Evolutionary conservation across 2,329 filamentous ascomycete species (phyloP).

Genomic region (Talaromyces albobiverticillius): DNA sequence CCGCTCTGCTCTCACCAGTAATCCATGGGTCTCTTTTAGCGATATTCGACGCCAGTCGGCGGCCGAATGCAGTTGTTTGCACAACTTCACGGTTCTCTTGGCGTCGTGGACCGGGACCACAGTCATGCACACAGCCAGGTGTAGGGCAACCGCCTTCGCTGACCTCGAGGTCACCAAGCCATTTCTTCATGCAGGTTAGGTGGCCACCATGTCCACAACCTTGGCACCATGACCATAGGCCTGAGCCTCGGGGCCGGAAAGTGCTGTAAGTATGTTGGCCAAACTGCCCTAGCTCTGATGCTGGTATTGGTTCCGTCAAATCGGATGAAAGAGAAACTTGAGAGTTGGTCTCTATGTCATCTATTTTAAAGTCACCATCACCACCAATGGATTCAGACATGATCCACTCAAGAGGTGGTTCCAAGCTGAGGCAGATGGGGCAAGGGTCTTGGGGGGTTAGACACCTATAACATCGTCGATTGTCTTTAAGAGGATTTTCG

Average conservation of each 20-base stretch:
- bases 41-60: conserved; percentile 31
- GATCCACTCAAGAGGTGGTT: conserved; percentile 41
- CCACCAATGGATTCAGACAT: conserved; percentile 20
- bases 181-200: conserved; percentile 54
- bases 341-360: conserved; percentile 25
- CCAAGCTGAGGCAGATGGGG: conserved; percentile 40
- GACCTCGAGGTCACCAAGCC: conserved; percentile 50
- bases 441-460: conserved; percentile 38
- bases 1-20: conserved; percentile 44
- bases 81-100: conserved; percentile 35
- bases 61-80: conserved; percentile 24
- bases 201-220: conserved; percentile 62
- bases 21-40: conserved; percentile 46
- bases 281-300: conserved; percentile 24
- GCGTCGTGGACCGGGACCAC: conserved; percentile 49
- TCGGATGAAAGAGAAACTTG: conserved; percentile 42
- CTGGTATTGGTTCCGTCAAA: conserved; percentile 29
- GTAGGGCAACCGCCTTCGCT: conserved; percentile 57
- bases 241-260: conserved; percentile 30
- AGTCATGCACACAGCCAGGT: conserved; percentile 60
- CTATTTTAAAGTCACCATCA: conserved; percentile 8
- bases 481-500: conserved; percentile 48
- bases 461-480: conserved; percentile 53
- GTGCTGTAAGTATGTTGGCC: conserved; percentile 21
- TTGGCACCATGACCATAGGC: conserved; percentile 57